Evolutionary conservation across 768 basidiomycete genomes (phyloP).

Genomic region (Serendipita vermifera): DNA sequence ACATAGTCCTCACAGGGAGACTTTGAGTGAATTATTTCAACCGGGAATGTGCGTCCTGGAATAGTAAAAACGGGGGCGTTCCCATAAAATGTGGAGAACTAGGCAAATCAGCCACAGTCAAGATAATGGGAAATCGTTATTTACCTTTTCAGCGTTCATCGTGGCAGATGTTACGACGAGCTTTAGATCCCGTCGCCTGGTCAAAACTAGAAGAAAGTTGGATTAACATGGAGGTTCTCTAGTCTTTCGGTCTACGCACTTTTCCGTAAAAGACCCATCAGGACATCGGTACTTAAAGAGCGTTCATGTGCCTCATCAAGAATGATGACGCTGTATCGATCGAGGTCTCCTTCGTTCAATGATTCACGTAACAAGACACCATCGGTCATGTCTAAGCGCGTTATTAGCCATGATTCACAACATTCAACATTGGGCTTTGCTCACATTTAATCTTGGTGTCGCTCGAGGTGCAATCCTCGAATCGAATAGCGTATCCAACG

Average conservation of each 20-base stretch:
- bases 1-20: conserved; percentile 99
- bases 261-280: conserved; percentile 92
- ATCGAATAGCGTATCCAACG: conserved; percentile 96
- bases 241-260: conserved; percentile 44
- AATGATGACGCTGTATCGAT: conserved; percentile 92
- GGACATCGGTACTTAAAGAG: conserved; percentile 90
- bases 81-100: conserved; percentile 95
- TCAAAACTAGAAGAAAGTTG: conserved; percentile 42
- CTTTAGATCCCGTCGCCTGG: conserved; percentile 82
- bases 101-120: background rate
- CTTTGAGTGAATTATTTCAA: conserved; percentile 91
- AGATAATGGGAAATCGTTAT: conserved; percentile 13
- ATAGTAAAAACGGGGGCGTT: conserved; percentile 93
- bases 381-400: conserved; percentile 82
- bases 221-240: background rate
- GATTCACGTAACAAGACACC: conserved; percentile 98
- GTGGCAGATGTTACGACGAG: conserved; percentile 97
- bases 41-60: conserved; percentile 89
- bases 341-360: conserved; percentile 94
- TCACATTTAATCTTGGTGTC: conserved; percentile 96
- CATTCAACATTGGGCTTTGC: conserved; percentile 19
- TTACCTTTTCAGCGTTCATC: conserved; percentile 97
- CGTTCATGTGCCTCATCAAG: conserved; percentile 99
- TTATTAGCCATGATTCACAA: conserved; percentile 2
- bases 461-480: conserved; percentile 90